A percentile compares a stretch with the other conserved stretches of the same genome.
Conservation (phyloP, 1,284 basidiomycete genomes). For the Schizophyllum commune region DNA sequence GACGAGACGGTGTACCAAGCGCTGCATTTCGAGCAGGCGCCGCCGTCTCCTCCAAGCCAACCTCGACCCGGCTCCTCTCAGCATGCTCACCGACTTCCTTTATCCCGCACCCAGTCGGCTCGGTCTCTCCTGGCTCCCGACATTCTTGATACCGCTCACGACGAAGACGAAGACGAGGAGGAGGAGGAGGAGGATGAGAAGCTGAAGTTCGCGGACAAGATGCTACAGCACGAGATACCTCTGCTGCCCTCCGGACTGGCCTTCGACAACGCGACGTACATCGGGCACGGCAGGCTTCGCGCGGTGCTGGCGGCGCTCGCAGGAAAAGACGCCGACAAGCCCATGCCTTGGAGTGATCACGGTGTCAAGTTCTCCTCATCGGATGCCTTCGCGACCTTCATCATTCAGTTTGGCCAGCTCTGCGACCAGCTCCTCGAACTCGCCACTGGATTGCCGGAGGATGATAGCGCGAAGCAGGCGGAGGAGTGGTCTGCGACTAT, state of each 20-base stretch:
- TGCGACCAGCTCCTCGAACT: slow-evolving; percentile 35
- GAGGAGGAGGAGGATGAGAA: background rate
- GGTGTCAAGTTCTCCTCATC: background rate
- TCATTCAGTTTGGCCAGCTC: slow-evolving; percentile 29
- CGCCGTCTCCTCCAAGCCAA: background rate
- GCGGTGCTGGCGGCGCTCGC: slow-evolving; percentile 34
- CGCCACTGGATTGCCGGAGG: slow-evolving; percentile 26
- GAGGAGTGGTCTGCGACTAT: slow-evolving; percentile 33
- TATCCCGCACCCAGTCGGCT: background rate
- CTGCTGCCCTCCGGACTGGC: slow-evolving; percentile 41
- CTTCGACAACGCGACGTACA: slow-evolving; percentile 42
- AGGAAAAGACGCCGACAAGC: background rate
- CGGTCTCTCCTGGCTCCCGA: background rate
- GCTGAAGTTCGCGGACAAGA: slow-evolving; percentile 5
- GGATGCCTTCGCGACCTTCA: slow-evolving; percentile 12
- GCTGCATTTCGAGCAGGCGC: background rate
- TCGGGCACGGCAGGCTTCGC: slow-evolving; percentile 48
- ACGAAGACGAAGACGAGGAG: background rate
- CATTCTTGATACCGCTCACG: background rate
- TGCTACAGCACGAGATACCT: slow-evolving; percentile 38
- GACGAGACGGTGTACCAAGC: slow-evolving; percentile 4
- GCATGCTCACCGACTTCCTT: background rate
- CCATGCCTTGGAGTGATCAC: background rate
- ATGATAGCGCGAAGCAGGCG: slow-evolving; percentile 20
- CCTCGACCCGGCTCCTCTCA: slow-evolving; percentile 3